Base-by-base conservation (phyloP, 352 stramenopile genomes). In the Globisporangium takayamanum region DNA sequence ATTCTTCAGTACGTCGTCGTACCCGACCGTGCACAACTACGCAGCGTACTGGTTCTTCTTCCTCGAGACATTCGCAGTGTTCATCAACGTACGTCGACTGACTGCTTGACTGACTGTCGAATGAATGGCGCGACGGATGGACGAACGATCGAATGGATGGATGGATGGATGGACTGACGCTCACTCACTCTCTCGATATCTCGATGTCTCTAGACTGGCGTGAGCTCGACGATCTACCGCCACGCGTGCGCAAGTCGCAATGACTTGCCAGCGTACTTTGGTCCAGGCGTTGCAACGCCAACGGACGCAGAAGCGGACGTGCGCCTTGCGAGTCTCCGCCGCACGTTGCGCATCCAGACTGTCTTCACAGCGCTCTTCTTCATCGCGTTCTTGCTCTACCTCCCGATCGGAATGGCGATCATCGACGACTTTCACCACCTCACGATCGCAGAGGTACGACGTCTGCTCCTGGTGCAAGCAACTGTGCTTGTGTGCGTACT, bases 1-100 rank as follows among this genome's bases (percentile, higher is more conserved):
- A 11, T 85, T 87, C 63, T 88, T 80, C 66, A 83, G 70, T 57
- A 87, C 76, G 33, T 55, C 78, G 26, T 73, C 69, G 50, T 87
- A 83, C 60, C 76, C 77, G 30, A 64, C 63, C 7, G 18, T 81
- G 41, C 80, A 89, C 68, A 84, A 86, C 57, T 65, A 71, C 50
- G 72, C 70, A 1, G 77, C 77, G 49, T 87, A 87, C 59, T 86
- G 68, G 62, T 88, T 89, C 67, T 88, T 89, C 59, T 62, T 80
- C 47, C 64, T 89, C 52, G 72, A 88, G 60, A 79, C 76, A 2
- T 28, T 84, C 41, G 76, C 78, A 10, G 59, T 88, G 22, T 75
- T 78, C 50, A 65, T 81, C 59, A 88, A 89, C 57, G 80, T 88
- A 69, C 45, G 69, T 70, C 11, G 14, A 14, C 42, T 12, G 8